Conservation (phyloP, 1,284 basidiomycete species). For the Tilletia walkeri region DNA sequence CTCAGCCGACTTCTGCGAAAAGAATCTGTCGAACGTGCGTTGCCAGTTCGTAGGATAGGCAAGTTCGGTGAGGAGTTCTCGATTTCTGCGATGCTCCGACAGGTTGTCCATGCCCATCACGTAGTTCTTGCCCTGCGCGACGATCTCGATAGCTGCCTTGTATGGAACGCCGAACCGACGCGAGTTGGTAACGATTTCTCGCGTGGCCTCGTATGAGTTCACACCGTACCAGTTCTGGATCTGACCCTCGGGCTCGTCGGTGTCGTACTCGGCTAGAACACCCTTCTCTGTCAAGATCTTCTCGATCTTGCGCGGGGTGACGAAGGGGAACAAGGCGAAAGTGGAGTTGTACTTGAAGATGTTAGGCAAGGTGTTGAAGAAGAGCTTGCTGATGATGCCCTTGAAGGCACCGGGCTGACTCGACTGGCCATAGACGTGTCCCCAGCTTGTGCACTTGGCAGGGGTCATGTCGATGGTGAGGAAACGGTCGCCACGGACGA, state of each 20-base stretch:
- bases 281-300: background rate
- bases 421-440: conserved; percentile 24
- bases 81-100: background rate
- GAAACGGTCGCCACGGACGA: conserved; percentile 78
- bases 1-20: background rate
- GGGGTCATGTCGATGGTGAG: conserved; percentile 78
- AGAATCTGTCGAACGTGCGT: background rate
- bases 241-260: background rate
- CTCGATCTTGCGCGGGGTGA: conserved; percentile 8
- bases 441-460: conserved; percentile 67
- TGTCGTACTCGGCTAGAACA: background rate
- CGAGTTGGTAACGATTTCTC: background rate
- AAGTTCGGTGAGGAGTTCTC: background rate
- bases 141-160: conserved; percentile 1
- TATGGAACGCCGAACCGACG: background rate
- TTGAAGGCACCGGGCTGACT: conserved; percentile 11
- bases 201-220: background rate
- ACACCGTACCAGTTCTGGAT: conserved; percentile 15
- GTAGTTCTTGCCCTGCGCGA: conserved; percentile 15
- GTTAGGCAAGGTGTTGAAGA: conserved; percentile 15
- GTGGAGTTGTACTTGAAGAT: conserved; percentile 10
- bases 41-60: conserved; percentile 1
- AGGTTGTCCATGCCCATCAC: conserved; percentile 17
- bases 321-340: conserved; percentile 13
- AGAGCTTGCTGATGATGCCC: conserved; percentile 15